phyloP scores from a whole-genome alignment of 2,329 filamentous ascomycete species.

The Furcasterigmium sp. region DNA sequence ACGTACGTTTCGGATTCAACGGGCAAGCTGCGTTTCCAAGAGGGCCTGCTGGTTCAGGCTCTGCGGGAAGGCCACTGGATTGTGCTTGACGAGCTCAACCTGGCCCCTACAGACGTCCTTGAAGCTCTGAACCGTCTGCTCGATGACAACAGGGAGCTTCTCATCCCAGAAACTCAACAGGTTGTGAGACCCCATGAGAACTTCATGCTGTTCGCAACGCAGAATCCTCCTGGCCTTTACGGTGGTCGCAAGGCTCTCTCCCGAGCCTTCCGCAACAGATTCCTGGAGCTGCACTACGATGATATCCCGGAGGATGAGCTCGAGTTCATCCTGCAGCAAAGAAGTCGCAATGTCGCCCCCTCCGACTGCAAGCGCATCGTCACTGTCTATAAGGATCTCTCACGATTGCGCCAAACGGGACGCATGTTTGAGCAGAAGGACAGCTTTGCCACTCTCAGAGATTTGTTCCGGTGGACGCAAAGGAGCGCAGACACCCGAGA shows the following conservation, averaged over 20 bases:
- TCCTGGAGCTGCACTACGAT: slow-evolving; percentile 94
- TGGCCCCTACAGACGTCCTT: slow-evolving; percentile 93
- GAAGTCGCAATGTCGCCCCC: slow-evolving; percentile 80
- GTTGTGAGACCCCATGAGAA: slow-evolving; percentile 86
- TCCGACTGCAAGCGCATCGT: slow-evolving; percentile 91
- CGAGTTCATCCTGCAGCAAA: slow-evolving; percentile 82
- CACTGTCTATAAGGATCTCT: slow-evolving; percentile 87
- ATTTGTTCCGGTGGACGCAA: slow-evolving; percentile 92
- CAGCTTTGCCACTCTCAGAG: slow-evolving; percentile 91
- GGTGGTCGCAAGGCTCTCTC: slow-evolving; percentile 91
- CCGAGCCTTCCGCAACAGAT: slow-evolving; percentile 91
- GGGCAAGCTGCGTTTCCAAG: slow-evolving; percentile 84
- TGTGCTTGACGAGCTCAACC: slow-evolving; percentile 92
- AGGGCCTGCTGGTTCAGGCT: slow-evolving; percentile 88
- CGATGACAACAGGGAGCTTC: slow-evolving; percentile 91
- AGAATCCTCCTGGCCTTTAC: slow-evolving; percentile 93
- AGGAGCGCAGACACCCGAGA: slow-evolving; percentile 80
- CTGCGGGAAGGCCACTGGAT: slow-evolving; percentile 95
- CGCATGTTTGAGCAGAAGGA: slow-evolving; percentile 95
- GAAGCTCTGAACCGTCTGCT: slow-evolving; percentile 93
- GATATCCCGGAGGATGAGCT: slow-evolving; percentile 95
- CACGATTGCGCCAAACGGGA: slow-evolving; percentile 81
- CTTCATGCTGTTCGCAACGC: slow-evolving; percentile 97
- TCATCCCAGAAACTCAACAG: slow-evolving; percentile 96
- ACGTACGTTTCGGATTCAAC: slow-evolving; percentile 85